Conservation (phyloP, 345 rosid species). For the Iberis pinnata region DNA sequence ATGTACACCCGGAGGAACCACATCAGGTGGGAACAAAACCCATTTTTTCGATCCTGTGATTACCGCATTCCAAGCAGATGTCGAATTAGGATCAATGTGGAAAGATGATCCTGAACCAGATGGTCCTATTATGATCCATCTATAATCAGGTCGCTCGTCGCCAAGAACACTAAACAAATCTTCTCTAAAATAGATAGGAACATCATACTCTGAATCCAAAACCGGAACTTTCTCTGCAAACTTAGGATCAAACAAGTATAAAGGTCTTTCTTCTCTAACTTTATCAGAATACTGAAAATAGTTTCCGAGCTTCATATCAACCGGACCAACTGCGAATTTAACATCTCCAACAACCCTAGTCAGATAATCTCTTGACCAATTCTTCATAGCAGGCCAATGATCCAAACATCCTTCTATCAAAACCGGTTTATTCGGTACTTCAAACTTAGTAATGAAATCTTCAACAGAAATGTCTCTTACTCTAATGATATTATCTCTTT, state of each 20-base stretch:
- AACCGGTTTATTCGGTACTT: slow-evolving; percentile 83
- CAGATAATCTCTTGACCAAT: slow-evolving; percentile 75
- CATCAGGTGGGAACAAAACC: slow-evolving; percentile 92
- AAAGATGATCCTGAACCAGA: slow-evolving; percentile 95
- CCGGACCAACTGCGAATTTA: slow-evolving; percentile 73
- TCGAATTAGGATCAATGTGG: slow-evolving; percentile 97
- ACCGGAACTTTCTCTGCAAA: slow-evolving; percentile 66
- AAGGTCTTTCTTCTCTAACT: slow-evolving; percentile 79
- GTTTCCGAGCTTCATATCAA: slow-evolving; percentile 71
- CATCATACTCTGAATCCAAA: slow-evolving; percentile 64
- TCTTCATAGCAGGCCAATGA: slow-evolving; percentile 57
- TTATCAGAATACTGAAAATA: slow-evolving; percentile 68
- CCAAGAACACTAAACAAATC: slow-evolving; percentile 85
- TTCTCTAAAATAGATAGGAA: slow-evolving; percentile 74
- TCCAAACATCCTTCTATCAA: slow-evolving; percentile 85
- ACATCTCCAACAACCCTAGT: slow-evolving; percentile 42
- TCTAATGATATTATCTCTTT: slow-evolving; percentile 67
- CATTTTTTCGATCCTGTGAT: slow-evolving; percentile 91
- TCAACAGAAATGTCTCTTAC: slow-evolving; percentile 66
- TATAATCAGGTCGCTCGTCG: slow-evolving; percentile 71
- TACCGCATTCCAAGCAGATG: slow-evolving; percentile 97
- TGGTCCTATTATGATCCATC: slow-evolving; percentile 95
- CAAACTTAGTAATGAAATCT: slow-evolving; percentile 59
- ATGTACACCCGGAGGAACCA: slow-evolving; percentile 88
- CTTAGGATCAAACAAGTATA: slow-evolving; percentile 91